Conservation (phyloP, 2,329 filamentous ascomycete genomes). For the Septoria linicola region DNA sequence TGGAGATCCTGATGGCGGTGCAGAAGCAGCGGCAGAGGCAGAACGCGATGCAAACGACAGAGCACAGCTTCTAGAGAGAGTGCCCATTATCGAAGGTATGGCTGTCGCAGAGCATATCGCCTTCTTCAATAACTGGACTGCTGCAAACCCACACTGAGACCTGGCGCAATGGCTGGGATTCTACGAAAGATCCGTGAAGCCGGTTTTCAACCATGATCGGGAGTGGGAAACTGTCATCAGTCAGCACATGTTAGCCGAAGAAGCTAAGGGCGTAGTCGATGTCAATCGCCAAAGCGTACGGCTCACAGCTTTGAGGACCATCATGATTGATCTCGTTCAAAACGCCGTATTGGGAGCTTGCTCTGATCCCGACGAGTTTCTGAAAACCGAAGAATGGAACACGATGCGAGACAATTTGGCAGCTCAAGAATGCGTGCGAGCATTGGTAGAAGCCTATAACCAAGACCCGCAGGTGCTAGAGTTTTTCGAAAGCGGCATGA, state of each 20-base stretch:
- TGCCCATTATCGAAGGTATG: not conserved
- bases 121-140: slow-evolving; percentile 1
- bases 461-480: too few relatives aligned
- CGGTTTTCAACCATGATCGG: not conserved
- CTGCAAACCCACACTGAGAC: not conserved
- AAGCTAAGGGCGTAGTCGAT: not conserved
- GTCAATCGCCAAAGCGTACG: too few relatives aligned
- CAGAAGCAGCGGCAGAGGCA: not conserved
- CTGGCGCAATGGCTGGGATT: not conserved
- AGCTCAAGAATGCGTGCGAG: too few relatives aligned
- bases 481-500: too few relatives aligned
- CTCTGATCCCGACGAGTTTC: not conserved
- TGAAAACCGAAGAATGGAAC: not conserved
- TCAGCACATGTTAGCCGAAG: not conserved
- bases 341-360: not conserved
- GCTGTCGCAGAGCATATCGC: too few relatives aligned
- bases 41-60: not conserved
- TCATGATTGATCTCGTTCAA: not conserved
- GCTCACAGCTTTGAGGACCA: not conserved
- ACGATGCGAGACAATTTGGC: not conserved
- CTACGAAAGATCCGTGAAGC: not conserved
- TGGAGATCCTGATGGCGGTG: too few relatives aligned
- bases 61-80: too few relatives aligned
- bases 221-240: slow-evolving; percentile 1
- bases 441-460: too few relatives aligned